Base-by-base conservation (phyloP, 2,329 filamentous ascomycete genomes). In the Colletotrichum gigasporum region DNA sequence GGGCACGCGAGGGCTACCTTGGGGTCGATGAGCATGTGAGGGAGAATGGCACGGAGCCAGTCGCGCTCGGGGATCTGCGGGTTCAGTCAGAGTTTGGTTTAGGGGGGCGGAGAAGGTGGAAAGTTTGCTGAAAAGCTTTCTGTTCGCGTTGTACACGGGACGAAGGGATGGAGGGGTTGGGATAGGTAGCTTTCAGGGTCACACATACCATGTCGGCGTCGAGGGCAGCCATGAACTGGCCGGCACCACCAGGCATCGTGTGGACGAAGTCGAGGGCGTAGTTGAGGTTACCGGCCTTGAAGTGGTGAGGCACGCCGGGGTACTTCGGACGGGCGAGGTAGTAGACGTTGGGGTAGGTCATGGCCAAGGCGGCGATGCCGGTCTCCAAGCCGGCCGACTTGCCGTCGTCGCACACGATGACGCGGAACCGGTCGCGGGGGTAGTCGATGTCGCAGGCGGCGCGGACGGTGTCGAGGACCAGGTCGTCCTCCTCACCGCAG, bases 251-350 rank as follows among this genome's bases (percentile, higher is more conserved):
- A 1, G 84, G 83, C 30, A 88, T 74, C n/a, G 75, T 70, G 14
- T 79, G 77, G 4, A 82, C 78, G 57, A 82, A 78, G 14, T 86
- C 82, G 18, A 87, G 74, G 32, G 85, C 88, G 59, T 86, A 85
- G 74, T 89, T 90, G 54, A 90, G 76, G 71, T 90, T 90, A 52
- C 87, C 87, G 1, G 87, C 86, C 77, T 90, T 90, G 79, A 87
- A 89, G 71, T 87, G 83, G 68, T 86, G 80, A 2, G 82, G 82
- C 32, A 80, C 75, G 7, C 81, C 81, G 4, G 80, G 80, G 44
- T 77, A 75, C 74, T 84, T 84, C 34, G 78, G 75, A 14, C 85
- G 82, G 2, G 84, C 80, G 70, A 83, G 79, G 73, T 88, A 88
- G 67, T 78, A 80, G 7, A 87, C 71, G 62, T 88, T 86, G 12